Percentiles rank a stretch among this genome's conserved stretches.
These are phyloP conservation scores for Tetracladium setigerum DNA, from an alignment of 495 filamentous ascomycete species.

Conservation along the genomic window DNA sequence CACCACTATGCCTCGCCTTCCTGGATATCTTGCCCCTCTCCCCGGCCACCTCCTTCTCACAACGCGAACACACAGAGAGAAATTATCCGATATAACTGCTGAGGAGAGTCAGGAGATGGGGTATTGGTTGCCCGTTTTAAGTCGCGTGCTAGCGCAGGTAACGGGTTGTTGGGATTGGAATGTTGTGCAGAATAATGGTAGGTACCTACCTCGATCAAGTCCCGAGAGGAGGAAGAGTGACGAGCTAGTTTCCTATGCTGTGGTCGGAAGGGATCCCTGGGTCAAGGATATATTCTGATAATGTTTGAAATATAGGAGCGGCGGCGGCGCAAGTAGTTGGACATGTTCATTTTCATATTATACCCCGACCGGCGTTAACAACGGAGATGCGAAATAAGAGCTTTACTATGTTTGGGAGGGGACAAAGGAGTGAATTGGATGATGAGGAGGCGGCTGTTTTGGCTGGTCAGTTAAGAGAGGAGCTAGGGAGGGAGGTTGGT, in stretches of 20 bases:
- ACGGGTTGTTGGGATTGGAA: slow-evolving; percentile 75
- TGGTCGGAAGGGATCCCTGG: too few species aligned
- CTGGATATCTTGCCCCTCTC: slow-evolving; percentile 85
- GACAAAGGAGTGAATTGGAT: slow-evolving; percentile 74
- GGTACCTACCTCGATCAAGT: too few species aligned
- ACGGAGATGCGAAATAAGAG: slow-evolving; percentile 40
- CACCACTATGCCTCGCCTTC: slow-evolving; percentile 68
- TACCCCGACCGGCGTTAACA: slow-evolving; percentile 53
- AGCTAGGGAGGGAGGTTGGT: slow-evolving; percentile 35
- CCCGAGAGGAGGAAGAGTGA: too few species aligned
- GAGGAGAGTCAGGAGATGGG: slow-evolving; percentile 54
- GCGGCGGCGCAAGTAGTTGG: slow-evolving; percentile 84
- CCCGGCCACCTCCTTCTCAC: slow-evolving; percentile 70
- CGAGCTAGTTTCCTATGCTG: too few species aligned
- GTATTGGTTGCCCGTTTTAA: slow-evolving; percentile 66
- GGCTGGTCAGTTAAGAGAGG: slow-evolving; percentile 52
- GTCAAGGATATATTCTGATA: too few species aligned
- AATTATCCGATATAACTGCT: slow-evolving; percentile 55
- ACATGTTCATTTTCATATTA: slow-evolving; percentile 90
- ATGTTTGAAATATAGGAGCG: slow-evolving; percentile 38
- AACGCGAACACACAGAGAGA: slow-evolving; percentile 62
- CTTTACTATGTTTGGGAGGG: slow-evolving; percentile 82
- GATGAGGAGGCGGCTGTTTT: slow-evolving; percentile 70
- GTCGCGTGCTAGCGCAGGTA: slow-evolving; percentile 56
- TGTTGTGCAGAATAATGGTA: slow-evolving; percentile 91